These are phyloP conservation scores for Effrenium voratum DNA, from an alignment of 73 alveolate genomes.

Conservation along the genomic window DNA sequence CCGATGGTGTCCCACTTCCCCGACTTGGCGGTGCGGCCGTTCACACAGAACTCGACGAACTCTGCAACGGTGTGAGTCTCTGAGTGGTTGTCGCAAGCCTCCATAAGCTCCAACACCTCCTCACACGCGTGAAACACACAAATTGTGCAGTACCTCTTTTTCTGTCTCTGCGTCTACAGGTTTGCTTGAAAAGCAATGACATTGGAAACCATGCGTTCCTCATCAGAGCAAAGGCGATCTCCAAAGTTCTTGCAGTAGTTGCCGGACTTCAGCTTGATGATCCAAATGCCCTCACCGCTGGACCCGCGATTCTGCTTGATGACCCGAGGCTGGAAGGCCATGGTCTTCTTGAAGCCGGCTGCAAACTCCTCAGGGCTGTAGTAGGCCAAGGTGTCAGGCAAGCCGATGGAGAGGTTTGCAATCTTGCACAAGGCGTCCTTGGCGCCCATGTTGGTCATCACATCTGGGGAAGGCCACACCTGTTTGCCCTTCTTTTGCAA, in stretches of 20 bases:
- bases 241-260: constrained; percentile 66
- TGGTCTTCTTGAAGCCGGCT: constrained; percentile 47
- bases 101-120: constrained; percentile 82
- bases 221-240: constrained; percentile 46
- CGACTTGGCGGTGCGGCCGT: constrained; percentile 55
- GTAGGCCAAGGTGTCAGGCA: constrained; percentile 48
- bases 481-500: constrained; percentile 69
- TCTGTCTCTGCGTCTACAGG: too few species aligned
- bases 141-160: too few species aligned
- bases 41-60: constrained; percentile 77
- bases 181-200: too few species aligned
- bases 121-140: too few species aligned
- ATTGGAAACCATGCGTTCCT: too few species aligned
- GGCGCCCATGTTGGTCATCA: constrained; percentile 88
- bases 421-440: constrained; percentile 82
- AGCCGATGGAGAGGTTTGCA: constrained; percentile 40
- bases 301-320: constrained; percentile 80
- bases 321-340: constrained; percentile 88
- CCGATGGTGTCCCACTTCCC: constrained; percentile 93
- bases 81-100: constrained; percentile 91
- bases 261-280: not conserved
- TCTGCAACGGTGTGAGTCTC: constrained; percentile 88
- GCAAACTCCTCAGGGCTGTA: constrained; percentile 80
- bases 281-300: constrained; percentile 67
- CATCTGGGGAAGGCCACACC: constrained; percentile 83